Percentiles rank a stretch among this genome's conserved stretches.
These are phyloP conservation scores for Athelia sp. DNA, from an alignment of 1,284 basidiomycete species.

Conservation along the genomic window DNA sequence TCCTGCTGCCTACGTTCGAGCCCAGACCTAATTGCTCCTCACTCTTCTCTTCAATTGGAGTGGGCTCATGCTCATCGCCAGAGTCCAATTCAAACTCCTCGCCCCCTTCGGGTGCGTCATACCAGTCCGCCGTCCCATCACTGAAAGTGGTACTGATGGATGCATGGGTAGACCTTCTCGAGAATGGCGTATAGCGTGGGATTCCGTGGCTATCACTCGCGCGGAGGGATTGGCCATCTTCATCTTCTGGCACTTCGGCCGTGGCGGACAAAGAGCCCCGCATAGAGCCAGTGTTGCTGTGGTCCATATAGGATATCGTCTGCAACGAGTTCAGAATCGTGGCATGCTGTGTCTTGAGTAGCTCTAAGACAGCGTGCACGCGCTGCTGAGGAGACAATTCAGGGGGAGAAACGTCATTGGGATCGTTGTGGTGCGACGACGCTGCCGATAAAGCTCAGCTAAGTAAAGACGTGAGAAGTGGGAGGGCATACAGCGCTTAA, in stretches of 20 bases:
- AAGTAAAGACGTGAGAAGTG: not conserved
- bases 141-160: conserved; percentile 54
- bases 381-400: conserved; percentile 28
- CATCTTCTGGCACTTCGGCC: conserved; percentile 41
- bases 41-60: conserved; percentile 24
- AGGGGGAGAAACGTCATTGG: conserved; percentile 9
- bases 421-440: conserved; percentile 9
- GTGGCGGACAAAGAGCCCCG: conserved; percentile 41
- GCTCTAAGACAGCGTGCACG: conserved; percentile 38
- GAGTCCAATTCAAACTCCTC: conserved; percentile 61
- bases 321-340: conserved; percentile 43
- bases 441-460: conserved; percentile 15
- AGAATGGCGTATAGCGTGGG: conserved; percentile 26
- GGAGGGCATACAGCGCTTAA: conserved; percentile 45
- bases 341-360: conserved; percentile 58
- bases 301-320: conserved; percentile 31
- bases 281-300: conserved; percentile 21
- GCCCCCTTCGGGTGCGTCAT: conserved; percentile 55
- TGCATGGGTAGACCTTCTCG: conserved; percentile 35
- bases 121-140: conserved; percentile 62
- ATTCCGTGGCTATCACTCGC: conserved; percentile 14
- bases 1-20: conserved; percentile 28
- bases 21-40: conserved; percentile 39
- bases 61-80: conserved; percentile 38
- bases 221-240: not conserved